Evolutionary conservation across 345 rosid genomes (phyloP).

Genomic region (Ceriops decandra): DNA sequence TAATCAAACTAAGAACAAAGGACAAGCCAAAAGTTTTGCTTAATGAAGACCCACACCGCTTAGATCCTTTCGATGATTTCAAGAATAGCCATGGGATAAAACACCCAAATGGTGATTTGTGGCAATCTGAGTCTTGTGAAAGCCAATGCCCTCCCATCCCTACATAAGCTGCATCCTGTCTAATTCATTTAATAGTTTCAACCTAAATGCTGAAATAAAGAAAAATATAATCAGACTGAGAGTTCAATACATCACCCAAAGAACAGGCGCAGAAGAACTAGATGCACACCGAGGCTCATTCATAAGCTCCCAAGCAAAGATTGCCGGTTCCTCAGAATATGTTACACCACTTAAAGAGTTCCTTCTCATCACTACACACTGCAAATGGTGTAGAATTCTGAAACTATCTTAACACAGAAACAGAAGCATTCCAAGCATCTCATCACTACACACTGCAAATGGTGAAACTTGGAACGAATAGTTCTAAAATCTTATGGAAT

Average conservation of each 20-base stretch:
- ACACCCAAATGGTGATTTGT: not conserved
- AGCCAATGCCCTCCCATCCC: not conserved
- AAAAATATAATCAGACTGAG: not conserved
- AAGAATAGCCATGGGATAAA: not conserved
- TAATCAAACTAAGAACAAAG: not conserved
- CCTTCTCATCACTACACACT: constrained; percentile 43
- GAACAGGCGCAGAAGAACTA: constrained; percentile 35
- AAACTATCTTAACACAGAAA: not conserved
- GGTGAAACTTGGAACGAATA: too few species aligned
- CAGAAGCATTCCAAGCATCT: not conserved
- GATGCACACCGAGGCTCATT: constrained; percentile 50
- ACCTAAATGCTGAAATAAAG: not conserved
- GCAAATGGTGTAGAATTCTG: constrained; percentile 1
- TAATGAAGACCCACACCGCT: not conserved
- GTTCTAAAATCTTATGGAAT: too few species aligned
- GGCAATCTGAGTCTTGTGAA: not conserved
- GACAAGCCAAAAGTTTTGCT: not conserved
- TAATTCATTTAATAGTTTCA: not conserved
- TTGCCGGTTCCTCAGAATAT: constrained; percentile 45
- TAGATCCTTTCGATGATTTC: not conserved
- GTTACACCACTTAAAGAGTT: constrained; percentile 39
- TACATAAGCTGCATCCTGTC: not conserved
- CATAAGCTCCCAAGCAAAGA: constrained; percentile 59
- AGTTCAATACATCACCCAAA: constrained; percentile 35
- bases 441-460: too few species aligned